These are phyloP conservation scores for Calonectria honghensis DNA, from an alignment of 2,329 filamentous ascomycete species.

Conservation along the genomic window DNA sequence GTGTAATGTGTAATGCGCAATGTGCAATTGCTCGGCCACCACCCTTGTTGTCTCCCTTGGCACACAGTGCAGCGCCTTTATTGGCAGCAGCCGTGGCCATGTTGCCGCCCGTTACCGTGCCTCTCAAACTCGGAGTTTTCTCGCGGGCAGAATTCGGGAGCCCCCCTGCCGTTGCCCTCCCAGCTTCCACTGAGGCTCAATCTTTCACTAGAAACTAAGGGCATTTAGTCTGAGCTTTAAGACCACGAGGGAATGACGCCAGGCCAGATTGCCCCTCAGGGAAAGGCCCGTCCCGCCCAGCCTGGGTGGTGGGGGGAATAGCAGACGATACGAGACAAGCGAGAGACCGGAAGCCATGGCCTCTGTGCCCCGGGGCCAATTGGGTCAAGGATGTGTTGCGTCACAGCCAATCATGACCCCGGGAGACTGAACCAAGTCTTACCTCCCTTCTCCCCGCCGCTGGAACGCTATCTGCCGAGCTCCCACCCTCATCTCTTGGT, in stretches of 20 bases:
- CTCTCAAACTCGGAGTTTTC: not conserved
- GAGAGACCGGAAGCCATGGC: conserved; percentile 7
- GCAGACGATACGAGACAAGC: conserved; percentile 10
- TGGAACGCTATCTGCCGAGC: conserved; percentile 1
- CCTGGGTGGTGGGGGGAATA: conserved; percentile 14
- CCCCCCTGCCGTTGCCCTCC: not conserved
- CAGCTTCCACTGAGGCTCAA: conserved; percentile 8
- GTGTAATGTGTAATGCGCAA: conserved; percentile 11
- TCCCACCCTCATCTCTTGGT: not conserved
- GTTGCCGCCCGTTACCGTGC: conserved; percentile 4
- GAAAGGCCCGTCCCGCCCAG: conserved; percentile 22
- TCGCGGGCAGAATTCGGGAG: not conserved
- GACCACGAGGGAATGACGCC: conserved; percentile 25
- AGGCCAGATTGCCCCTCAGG: conserved; percentile 14
- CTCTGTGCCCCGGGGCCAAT: conserved; percentile 6
- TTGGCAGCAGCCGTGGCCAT: not conserved
- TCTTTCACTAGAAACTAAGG: not conserved
- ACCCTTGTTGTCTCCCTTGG: conserved; percentile 16
- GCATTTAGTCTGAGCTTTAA: conserved; percentile 17
- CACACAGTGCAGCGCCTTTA: conserved; percentile 15
- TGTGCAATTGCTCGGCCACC: conserved; percentile 14
- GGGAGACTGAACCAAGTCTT: not conserved
- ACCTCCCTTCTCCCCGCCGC: conserved; percentile 5
- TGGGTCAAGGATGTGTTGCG: not conserved
- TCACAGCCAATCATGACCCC: not conserved